A percentile compares a stretch with the other conserved stretches of the same genome.
Evolutionary conservation across 129 eudicot species (phyloP).

Genomic region (Chrysanthemum makinoi): DNA sequence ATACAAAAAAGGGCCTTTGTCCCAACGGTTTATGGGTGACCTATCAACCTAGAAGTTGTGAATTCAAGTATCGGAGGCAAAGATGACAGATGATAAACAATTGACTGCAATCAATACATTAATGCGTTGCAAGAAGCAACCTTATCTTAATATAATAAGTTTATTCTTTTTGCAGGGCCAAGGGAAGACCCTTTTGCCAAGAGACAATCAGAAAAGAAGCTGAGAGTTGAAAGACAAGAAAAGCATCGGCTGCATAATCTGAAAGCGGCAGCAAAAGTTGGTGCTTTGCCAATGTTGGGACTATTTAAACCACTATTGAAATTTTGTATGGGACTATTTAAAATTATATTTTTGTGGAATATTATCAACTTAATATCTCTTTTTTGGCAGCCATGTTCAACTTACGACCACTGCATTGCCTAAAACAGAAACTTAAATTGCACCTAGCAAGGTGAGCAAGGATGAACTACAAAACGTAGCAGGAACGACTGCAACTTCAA

Average conservation of each 20-base stretch:
- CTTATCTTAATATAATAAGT: no score
- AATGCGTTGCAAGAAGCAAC: no score
- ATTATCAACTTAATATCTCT: no score
- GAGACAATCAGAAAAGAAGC: constrained; percentile 76
- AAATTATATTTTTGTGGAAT: no score
- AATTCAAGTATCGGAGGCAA: background rate
- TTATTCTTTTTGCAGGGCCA: constrained; percentile 47
- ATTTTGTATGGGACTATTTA: no score
- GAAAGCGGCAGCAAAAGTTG: constrained; percentile 78
- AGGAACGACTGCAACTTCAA: constrained; percentile 91
- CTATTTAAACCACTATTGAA: background rate
- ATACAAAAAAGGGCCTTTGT: no score
- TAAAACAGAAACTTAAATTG: constrained; percentile 76
- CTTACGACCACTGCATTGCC: constrained; percentile 89
- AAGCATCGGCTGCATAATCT: constrained; percentile 65
- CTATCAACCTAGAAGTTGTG: no score
- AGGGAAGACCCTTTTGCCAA: constrained; percentile 95
- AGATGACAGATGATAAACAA: constrained; percentile 76
- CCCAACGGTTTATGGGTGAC: no score
- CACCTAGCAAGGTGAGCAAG: constrained; percentile 74
- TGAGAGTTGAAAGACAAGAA: constrained; percentile 82
- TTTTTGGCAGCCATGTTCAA: constrained; percentile 70
- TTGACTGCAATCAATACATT: no score
- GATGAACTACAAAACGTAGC: constrained; percentile 82
- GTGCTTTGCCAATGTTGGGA: constrained; percentile 89